A percentile compares a stretch with the other conserved stretches of the same genome.
These are phyloP conservation scores for Penicillium sp. DNA, from an alignment of 2,329 filamentous ascomycete species.

Conservation along the genomic window DNA sequence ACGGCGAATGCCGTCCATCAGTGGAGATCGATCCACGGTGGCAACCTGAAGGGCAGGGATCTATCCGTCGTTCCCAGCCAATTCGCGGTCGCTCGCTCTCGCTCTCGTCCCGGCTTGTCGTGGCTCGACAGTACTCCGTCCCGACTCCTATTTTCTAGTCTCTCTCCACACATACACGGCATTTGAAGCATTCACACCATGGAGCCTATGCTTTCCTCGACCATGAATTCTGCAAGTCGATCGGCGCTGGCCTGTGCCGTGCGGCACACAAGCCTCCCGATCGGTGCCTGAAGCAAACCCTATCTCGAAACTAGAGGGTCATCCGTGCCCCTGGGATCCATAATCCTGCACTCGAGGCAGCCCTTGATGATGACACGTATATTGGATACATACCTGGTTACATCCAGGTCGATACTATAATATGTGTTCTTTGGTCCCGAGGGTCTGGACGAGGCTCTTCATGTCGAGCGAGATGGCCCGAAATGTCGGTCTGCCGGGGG, in stretches of 20 bases:
- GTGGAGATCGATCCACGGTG: not conserved
- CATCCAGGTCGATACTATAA: not conserved
- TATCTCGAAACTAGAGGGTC: conserved; percentile 14
- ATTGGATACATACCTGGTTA: no score
- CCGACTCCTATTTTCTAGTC: no score
- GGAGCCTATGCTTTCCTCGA: no score
- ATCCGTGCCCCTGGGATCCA: not conserved
- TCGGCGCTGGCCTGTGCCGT: conserved; percentile 6
- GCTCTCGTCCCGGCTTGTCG: not conserved
- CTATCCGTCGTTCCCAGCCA: not conserved
- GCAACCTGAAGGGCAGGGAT: not conserved
- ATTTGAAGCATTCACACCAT: no score
- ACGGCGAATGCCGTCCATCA: no score
- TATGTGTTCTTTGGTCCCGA: not conserved
- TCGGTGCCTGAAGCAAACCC: conserved; percentile 16
- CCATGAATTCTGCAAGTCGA: not conserved
- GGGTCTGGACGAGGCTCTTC: conserved; percentile 1
- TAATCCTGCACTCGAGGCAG: not conserved
- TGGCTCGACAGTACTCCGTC: not conserved
- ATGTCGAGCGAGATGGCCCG: not conserved
- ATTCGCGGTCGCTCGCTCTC: not conserved
- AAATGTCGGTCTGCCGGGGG: conserved; percentile 9
- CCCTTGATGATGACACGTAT: not conserved
- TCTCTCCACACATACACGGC: no score
- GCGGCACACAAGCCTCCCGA: conserved; percentile 13